Evolutionary conservation across 768 basidiomycete species (phyloP).

Genomic region (Termitomyces titanicus): DNA sequence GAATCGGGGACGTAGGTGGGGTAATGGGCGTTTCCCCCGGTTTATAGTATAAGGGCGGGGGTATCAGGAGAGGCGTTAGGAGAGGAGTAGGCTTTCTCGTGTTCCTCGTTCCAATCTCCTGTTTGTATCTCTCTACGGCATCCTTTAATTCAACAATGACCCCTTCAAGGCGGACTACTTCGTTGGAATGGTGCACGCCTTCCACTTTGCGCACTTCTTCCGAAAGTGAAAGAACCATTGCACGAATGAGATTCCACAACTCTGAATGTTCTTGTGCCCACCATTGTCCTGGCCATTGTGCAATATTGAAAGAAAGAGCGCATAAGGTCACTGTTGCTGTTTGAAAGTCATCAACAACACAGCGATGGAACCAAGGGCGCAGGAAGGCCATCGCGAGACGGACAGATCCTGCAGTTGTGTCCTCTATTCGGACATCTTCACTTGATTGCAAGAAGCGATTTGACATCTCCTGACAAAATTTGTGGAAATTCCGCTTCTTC

Average conservation of each 20-base stretch:
- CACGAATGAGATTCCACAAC: constrained; percentile 53
- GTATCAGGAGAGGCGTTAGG: constrained; percentile 13
- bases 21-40: constrained; percentile 15
- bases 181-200: constrained; percentile 23
- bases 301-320: constrained; percentile 45
- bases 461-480: constrained; percentile 70
- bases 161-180: constrained; percentile 45
- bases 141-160: constrained; percentile 50
- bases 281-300: constrained; percentile 66
- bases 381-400: constrained; percentile 65
- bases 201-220: constrained; percentile 61
- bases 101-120: constrained; percentile 7
- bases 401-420: constrained; percentile 66
- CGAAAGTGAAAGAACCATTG: constrained; percentile 56
- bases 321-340: constrained; percentile 31
- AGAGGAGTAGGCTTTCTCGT: constrained; percentile 7
- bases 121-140: constrained; percentile 38
- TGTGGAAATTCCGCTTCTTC: constrained; percentile 58
- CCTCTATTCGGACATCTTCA: constrained; percentile 53
- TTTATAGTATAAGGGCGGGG: constrained; percentile 2
- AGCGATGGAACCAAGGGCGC: constrained; percentile 63
- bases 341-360: constrained; percentile 35
- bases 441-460: constrained; percentile 55
- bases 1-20: constrained; percentile 19
- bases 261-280: constrained; percentile 66